These are phyloP conservation scores for Fusarium austroafricanum DNA, from an alignment of 2,329 filamentous ascomycete genomes.

Conservation along the genomic window DNA sequence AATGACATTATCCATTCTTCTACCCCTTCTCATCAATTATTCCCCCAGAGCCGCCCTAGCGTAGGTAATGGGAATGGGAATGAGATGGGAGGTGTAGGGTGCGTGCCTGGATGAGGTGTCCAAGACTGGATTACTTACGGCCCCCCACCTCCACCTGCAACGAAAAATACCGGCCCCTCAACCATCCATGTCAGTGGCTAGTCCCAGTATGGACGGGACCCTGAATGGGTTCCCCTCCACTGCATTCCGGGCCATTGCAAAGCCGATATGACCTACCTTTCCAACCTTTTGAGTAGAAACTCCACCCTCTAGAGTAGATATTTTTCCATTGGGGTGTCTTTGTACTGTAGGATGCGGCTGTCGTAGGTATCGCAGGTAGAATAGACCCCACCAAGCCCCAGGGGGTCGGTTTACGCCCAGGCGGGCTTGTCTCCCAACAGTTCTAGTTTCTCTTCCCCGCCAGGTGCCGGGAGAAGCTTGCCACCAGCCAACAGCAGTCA, in stretches of 20 bases:
- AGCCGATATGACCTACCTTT: constrained; percentile 9
- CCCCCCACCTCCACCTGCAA: constrained; percentile 27
- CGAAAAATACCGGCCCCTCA: constrained; percentile 33
- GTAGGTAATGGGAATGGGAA: constrained; percentile 17
- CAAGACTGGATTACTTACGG: constrained; percentile 1
- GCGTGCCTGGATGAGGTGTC: background rate
- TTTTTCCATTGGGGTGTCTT: constrained; percentile 42
- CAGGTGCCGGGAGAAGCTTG: constrained; percentile 44
- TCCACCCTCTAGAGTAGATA: constrained; percentile 1
- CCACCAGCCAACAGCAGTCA: constrained; percentile 43
- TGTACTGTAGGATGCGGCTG: background rate
- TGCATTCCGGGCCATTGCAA: constrained; percentile 24
- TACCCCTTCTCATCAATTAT: constrained; percentile 20
- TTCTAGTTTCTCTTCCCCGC: constrained; percentile 44
- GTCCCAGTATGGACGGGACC: constrained; percentile 23
- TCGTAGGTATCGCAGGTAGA: background rate
- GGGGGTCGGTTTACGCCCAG: constrained; percentile 36
- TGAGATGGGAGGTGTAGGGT: constrained; percentile 15
- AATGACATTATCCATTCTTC: constrained; percentile 14
- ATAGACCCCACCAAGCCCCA: constrained; percentile 2
- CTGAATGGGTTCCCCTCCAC: constrained; percentile 30
- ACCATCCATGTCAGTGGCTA: constrained; percentile 18
- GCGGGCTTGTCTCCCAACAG: constrained; percentile 46
- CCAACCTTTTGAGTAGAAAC: background rate
- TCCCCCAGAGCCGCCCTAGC: constrained; percentile 4